Evolutionary conservation across 2,329 filamentous ascomycete genomes (phyloP).

Genomic region (Erysiphe neolycopersici): DNA sequence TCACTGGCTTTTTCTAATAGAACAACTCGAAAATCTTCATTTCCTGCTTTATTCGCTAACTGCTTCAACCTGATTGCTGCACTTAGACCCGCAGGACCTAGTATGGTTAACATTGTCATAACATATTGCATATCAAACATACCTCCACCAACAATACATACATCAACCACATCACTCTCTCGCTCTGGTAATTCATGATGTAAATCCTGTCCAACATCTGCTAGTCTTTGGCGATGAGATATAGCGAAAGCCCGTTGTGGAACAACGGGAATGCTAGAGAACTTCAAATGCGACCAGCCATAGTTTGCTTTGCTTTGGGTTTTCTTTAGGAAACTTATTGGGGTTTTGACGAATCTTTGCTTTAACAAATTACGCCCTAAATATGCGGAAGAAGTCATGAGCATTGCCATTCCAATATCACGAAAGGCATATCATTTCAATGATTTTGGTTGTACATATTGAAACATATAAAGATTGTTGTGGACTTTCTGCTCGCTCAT

Average conservation of each 20-base stretch:
- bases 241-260: not conserved
- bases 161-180: slow-evolving; percentile 81
- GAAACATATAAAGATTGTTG: no score
- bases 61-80: slow-evolving; percentile 91
- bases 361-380: no score
- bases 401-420: no score
- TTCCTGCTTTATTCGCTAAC: slow-evolving; percentile 75
- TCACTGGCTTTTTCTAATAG: slow-evolving; percentile 89
- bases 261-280: no score
- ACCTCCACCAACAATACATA: slow-evolving; percentile 85
- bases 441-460: no score
- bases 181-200: slow-evolving; percentile 36
- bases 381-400: no score
- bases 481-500: no score
- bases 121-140: slow-evolving; percentile 9
- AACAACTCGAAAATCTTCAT: slow-evolving; percentile 84
- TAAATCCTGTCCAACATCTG: not conserved
- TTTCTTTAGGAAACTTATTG: no score
- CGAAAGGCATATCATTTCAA: no score
- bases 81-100: slow-evolving; percentile 69
- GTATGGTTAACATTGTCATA: slow-evolving; percentile 2
- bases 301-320: no score
- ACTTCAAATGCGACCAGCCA: no score
- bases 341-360: no score
- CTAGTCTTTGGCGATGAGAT: not conserved